Conservation (phyloP, 2,329 filamentous ascomycete genomes). For the Trichophyton mentagrophytes region DNA sequence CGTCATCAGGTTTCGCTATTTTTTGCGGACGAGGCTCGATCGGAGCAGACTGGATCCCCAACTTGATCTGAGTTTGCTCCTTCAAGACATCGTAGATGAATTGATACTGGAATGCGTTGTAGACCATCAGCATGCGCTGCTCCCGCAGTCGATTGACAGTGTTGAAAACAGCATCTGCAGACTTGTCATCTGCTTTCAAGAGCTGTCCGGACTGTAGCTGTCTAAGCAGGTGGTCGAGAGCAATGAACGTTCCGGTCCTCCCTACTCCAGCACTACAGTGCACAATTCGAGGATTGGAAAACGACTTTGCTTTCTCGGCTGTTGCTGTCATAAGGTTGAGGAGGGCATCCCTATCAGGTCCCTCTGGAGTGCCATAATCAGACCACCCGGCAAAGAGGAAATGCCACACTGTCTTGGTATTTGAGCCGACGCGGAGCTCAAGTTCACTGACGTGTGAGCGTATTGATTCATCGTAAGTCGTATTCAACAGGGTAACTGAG, state of each 20-base stretch:
- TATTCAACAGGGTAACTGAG: conserved; percentile 45
- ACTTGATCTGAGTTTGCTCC: conserved; percentile 36
- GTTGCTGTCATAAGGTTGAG: conserved; percentile 39
- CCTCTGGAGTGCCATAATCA: conserved; percentile 69
- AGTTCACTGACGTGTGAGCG: conserved; percentile 64
- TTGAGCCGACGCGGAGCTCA: conserved; percentile 34
- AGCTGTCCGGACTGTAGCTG: conserved; percentile 67
- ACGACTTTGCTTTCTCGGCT: conserved; percentile 31
- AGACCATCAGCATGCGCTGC: conserved; percentile 92
- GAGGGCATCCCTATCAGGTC: conserved; percentile 38
- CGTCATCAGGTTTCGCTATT: conserved; percentile 4
- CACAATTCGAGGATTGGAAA: conserved; percentile 62
- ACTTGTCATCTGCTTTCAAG: conserved; percentile 34
- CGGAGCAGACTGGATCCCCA: conserved; percentile 19
- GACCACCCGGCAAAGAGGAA: conserved; percentile 80
- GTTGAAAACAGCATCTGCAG: conserved; percentile 58
- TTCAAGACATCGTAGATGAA: conserved; percentile 83
- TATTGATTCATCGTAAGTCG: conserved; percentile 43
- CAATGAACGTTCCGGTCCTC: conserved; percentile 88
- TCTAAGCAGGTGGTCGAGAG: conserved; percentile 77
- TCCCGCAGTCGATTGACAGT: conserved; percentile 70
- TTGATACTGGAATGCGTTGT: conserved; percentile 67
- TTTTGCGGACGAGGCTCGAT: conserved; percentile 10
- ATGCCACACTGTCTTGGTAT: conserved; percentile 63
- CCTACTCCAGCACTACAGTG: conserved; percentile 90